Base-by-base conservation (phyloP, 139 green algal species). In the Asterochloris erici region DNA sequence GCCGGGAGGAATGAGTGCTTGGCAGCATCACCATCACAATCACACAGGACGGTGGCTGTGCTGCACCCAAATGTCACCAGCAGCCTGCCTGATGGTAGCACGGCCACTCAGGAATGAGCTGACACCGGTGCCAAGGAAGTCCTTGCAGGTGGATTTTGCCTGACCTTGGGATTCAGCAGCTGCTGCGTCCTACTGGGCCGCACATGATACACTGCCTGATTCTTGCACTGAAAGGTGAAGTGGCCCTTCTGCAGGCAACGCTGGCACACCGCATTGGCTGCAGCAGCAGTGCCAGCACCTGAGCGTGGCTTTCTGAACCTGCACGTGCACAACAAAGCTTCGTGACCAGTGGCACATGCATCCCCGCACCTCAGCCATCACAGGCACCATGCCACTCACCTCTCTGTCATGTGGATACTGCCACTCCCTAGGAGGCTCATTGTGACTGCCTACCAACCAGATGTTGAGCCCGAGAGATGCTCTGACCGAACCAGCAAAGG, bases 211-310 rank as follows among this genome's bases (percentile, higher is more conserved):
- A 87, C 86, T 2, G 84, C 64, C 26, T 94, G 85, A 64, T 90
- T 89, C 78, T 93, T 95, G 86, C 92, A 96, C 84, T 96, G 89
- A 69, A 91, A 95, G 0, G 93, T 96, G 84, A 86, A 96, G 79
- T 96, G 92, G 0, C 91, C 92, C 10, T 68, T 71, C 82, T 95
- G 90, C 66, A 89, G 63, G 74, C 81, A 91, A 23, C 74, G 76
- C 54, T 91, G 88, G 80, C 88, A 91, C 24, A 74, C 24, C 62
- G 73, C 82, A 71, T 77, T 73, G 11, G 79, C 79, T 21, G 79
- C 68, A 74, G 78, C 66, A 63, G 78, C 78, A 15, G 38, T 16
- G 24, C 60, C 76, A 47, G 76, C 76, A 69, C 60, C 60, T 69
- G 76, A 61, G 24, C 76, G 76, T 54, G 68, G 68, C 76, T 80